Base-by-base conservation (phyloP, 208 protist species). In the Novymonas esmeraldas region DNA sequence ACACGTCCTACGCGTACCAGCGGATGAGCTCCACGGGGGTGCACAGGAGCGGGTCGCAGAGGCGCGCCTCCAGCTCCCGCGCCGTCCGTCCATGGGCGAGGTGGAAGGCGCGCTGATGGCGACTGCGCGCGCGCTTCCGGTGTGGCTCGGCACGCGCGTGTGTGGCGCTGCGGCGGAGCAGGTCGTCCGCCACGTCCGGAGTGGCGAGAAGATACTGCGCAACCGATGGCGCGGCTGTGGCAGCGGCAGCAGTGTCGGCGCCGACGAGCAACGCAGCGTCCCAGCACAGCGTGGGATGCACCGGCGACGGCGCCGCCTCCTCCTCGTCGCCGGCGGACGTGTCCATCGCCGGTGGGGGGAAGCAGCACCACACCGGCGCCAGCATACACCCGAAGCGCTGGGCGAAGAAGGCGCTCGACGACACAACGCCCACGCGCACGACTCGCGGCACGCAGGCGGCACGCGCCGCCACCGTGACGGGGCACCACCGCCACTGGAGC, bases 301-400 rank as follows among this genome's bases (percentile, higher is more conserved):
- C 18, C 34, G 31, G 26, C 2, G 26, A 18, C 24, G 24, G 7
- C 22, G 36, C 18, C 3, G 9, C 1, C 10, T 59, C 36, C 0
- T 61, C 55, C 33, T 24, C 39, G 56, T 34, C 29, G 59, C 20
- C 26, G 6, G 26, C 29, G 13, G 13, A 3, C 18, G 48, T 28
- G 16, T 13, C 4, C 18, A 6, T n/a, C 11, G 34, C 3, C n/a
- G 41, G 4, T 20, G 58, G 51, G 9, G 70, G 69, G 20, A 71
- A 76, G 48, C 68, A 77, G 39, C 56, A 76, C 88, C 88, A 94
- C 68, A 86, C 84, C 10, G 79, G 67, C 0, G 76, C 78, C 22
- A 87, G 60, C 45, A 75, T 38, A 46, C 82, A 82, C 5, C 88
- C 88, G 41, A 94, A 82, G n/a, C 82, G 82, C 59, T 85, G 84